Conservation (phyloP, 2,329 filamentous ascomycete species). For the Xylariaceae sp. region DNA sequence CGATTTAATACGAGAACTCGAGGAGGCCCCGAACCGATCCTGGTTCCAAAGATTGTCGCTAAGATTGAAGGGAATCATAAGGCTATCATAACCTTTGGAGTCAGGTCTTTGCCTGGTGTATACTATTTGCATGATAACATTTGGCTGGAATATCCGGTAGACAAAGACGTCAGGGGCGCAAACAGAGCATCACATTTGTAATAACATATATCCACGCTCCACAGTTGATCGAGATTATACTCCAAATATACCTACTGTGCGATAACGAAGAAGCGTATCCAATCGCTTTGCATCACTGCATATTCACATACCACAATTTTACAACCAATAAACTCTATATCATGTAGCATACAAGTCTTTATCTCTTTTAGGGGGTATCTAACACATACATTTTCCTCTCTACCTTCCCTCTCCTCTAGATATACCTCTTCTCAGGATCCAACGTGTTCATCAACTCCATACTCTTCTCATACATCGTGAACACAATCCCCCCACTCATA, state of each 20-base stretch:
- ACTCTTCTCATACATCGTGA: conserved; percentile 97
- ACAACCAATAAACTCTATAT: too few species aligned
- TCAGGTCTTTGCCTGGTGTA: neutral
- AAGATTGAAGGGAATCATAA: conserved; percentile 55
- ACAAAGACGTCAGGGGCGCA: too few species aligned
- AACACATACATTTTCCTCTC: conserved; percentile 4
- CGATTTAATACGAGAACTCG: conserved; percentile 58
- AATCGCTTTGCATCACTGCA: too few species aligned
- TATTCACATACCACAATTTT: too few species aligned
- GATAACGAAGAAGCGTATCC: too few species aligned
- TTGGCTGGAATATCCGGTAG: neutral
- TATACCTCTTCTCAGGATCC: conserved; percentile 80
- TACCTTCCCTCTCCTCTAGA: conserved; percentile 44
- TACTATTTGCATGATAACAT: conserved; percentile 4
- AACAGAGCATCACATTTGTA: too few species aligned
- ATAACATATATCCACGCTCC: too few species aligned
- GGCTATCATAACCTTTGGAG: conserved; percentile 43
- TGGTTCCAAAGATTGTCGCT: conserved; percentile 51
- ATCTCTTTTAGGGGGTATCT: conserved; percentile 18
- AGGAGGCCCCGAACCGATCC: conserved; percentile 56
- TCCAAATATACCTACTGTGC: too few species aligned
- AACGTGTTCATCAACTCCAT: conserved; percentile 79
- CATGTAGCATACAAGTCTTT: conserved; percentile 5
- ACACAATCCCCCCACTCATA: conserved; percentile 92
- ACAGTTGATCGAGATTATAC: too few species aligned